Conservation (phyloP, 75 land plant species). For the Pinus albicaulis region DNA sequence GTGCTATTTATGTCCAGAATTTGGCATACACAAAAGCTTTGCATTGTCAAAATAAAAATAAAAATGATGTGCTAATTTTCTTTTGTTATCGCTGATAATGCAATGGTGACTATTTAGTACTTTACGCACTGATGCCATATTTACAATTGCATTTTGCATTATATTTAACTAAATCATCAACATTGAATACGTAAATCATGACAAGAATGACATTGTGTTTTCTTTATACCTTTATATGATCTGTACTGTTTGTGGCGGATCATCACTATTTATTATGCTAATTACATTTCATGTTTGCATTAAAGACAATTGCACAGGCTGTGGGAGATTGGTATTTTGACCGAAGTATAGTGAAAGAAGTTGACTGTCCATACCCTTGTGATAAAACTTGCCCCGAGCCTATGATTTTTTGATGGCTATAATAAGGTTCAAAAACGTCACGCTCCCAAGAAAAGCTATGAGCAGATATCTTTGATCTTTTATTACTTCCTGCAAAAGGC, state of each 20-base stretch:
- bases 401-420: not conserved
- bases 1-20: no score
- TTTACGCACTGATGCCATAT: no score
- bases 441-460: not conserved
- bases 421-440: not conserved
- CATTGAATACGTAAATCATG: not conserved
- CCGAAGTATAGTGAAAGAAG: conserved; percentile 21
- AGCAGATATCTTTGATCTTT: not conserved
- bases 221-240: not conserved
- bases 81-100: no score
- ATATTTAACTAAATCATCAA: no score
- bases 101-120: no score
- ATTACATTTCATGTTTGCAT: not conserved
- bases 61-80: no score
- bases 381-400: conserved; percentile 49
- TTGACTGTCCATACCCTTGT: conserved; percentile 81
- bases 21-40: no score
- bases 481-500: not conserved
- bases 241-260: not conserved
- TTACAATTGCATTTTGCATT: no score
- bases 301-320: conserved; percentile 63
- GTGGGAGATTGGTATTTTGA: conserved; percentile 88
- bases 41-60: no score
- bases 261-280: not conserved
- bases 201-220: not conserved